Base-by-base conservation (phyloP, 2,329 filamentous ascomycete genomes). In the Nemania abortiva region DNA sequence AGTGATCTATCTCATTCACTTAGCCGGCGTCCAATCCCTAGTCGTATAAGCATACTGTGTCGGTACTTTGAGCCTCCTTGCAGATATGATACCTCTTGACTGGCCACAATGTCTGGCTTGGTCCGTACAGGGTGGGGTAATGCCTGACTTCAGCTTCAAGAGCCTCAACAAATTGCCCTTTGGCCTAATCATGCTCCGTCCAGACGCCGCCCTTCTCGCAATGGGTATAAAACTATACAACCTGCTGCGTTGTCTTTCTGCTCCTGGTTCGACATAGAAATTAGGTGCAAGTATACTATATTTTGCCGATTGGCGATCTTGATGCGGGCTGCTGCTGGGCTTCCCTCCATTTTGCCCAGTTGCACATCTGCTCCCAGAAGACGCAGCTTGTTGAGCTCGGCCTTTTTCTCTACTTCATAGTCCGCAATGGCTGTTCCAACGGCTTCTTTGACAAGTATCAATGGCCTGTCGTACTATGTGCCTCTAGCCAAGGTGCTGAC, bases 381-480 rank as follows among this genome's bases (percentile, higher is more conserved):
- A 47, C 18, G n/a, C 42, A 47, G 15, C 42, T 47, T 47, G 9
- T 47, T 47, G 15, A 47, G 18, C 15, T n/a, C 42, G 42, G 15
- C 18, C 15, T 47, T 20, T n/a, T 47, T 3, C 15, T 47, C 42
- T 47, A 7, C 42, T 20, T 47, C 42, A 20, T 7, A 47, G 18
- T 47, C 42, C 42, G 9, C 9, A n/a, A 47, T 47, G 42, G 15
- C 42, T 47, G 42, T n/a, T 47, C 42, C 42, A 47, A n/a, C 42
- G 18, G 42, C 42, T n/a, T 47, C 15, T 47, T 47, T 47, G 18
- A 47, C 42, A 47, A 47, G 18, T n/a, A 15, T 47, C 42, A 47
- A 47, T 47, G 42, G 42, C 42, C 42, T 47, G 42, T 7, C 42
- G 42, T 47, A 47, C 42, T 47, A 47, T 20, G 42, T 47, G 42